A percentile compares a stretch with the other conserved stretches of the same genome.
phyloP scores from a whole-genome alignment of 371 early-diverging fungal species.

The Chytridium lagenaria region DNA sequence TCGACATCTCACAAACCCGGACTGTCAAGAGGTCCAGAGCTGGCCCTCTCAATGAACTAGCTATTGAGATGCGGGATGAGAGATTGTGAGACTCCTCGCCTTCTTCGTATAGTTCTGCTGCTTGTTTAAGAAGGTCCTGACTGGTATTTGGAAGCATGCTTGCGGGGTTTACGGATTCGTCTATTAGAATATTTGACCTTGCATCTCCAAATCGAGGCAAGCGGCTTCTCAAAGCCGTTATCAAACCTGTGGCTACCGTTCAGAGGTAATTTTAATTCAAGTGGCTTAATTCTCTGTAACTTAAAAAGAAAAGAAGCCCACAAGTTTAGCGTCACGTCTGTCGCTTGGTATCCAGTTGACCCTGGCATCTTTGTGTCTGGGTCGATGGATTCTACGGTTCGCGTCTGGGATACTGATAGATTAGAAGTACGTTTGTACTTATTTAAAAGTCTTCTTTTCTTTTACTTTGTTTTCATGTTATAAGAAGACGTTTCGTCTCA shows the following conservation, averaged over 20 bases:
- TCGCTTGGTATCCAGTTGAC: constrained; percentile 86
- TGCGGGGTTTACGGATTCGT: constrained; percentile 69
- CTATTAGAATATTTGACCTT: constrained; percentile 75
- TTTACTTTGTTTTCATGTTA: background rate
- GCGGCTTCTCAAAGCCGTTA: constrained; percentile 25
- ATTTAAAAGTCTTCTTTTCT: background rate
- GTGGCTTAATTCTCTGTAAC: background rate
- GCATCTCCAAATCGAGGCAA: constrained; percentile 22
- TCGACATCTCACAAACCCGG: background rate
- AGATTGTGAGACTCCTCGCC: background rate
- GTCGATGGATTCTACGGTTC: constrained; percentile 79
- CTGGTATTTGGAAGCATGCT: constrained; percentile 51
- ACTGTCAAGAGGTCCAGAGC: background rate
- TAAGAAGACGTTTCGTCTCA: background rate
- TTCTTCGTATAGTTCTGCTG: too few relatives aligned
- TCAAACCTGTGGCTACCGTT: constrained; percentile 60
- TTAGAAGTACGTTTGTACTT: constrained; percentile 59
- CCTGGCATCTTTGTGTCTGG: constrained; percentile 85
- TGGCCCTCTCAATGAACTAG: constrained; percentile 12
- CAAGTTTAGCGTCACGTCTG: constrained; percentile 69
- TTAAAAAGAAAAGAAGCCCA: constrained; percentile 60
- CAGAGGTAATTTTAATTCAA: constrained; percentile 14
- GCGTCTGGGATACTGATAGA: constrained; percentile 84
- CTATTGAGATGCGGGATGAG: background rate
- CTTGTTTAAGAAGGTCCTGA: too few relatives aligned